These are phyloP conservation scores for Pichia sp. DNA, from an alignment of 1,139 yeast genomes.

Conservation along the genomic window DNA sequence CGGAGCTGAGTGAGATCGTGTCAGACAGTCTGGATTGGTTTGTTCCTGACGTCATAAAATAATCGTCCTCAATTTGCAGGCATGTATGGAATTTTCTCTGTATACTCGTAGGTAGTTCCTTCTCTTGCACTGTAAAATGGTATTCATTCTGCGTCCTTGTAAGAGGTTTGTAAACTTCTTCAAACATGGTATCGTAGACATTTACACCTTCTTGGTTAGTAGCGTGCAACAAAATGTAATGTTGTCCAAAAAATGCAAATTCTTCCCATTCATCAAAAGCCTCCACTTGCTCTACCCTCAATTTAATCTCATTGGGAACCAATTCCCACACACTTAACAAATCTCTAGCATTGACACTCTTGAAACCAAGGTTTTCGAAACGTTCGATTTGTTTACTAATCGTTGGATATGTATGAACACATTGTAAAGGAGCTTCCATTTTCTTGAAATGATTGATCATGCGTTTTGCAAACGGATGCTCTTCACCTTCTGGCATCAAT, in stretches of 20 bases:
- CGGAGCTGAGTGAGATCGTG: constrained; percentile 17
- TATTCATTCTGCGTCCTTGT: neutral
- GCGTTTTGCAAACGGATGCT: constrained; percentile 64
- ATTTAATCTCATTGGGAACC: constrained; percentile 35
- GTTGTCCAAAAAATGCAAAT: constrained; percentile 69
- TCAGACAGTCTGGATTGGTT: constrained; percentile 36
- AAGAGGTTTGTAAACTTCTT: constrained; percentile 2
- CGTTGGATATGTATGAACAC: constrained; percentile 55
- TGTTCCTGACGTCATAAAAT: constrained; percentile 50
- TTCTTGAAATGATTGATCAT: constrained; percentile 70
- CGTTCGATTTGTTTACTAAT: constrained; percentile 43
- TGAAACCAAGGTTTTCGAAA: constrained; percentile 42
- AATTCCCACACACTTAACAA: constrained; percentile 52
- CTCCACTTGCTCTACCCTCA: constrained; percentile 45
- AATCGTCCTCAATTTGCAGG: constrained; percentile 32
- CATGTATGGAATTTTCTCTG: constrained; percentile 14
- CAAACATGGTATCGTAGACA: constrained; percentile 5
- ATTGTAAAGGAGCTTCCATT: constrained; percentile 62
- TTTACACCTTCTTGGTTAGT: constrained; percentile 30
- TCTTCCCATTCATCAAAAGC: constrained; percentile 84
- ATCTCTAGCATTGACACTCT: constrained; percentile 45
- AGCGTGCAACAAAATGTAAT: constrained; percentile 65
- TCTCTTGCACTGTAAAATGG: constrained; percentile 2
- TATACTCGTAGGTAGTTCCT: neutral
- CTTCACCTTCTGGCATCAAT: constrained; percentile 53